Evolutionary conservation across 1,139 yeast species (phyloP).

Genomic region (Yamadazyma friedrichii): DNA sequence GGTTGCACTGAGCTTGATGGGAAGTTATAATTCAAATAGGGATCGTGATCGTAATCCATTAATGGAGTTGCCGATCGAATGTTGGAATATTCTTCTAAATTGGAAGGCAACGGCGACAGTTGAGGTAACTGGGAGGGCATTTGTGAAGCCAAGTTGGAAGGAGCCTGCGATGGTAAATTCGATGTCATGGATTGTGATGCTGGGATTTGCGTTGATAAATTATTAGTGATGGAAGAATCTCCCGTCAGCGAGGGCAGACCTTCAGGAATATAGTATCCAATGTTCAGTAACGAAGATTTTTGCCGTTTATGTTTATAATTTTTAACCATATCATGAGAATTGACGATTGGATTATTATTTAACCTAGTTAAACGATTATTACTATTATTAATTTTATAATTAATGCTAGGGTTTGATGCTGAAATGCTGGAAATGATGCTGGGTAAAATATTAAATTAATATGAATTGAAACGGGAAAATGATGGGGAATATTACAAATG

Average conservation of each 20-base stretch:
- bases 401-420: conserved; percentile 1
- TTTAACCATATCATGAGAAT: conserved; percentile 21
- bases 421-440: too few relatives aligned
- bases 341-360: too few relatives aligned
- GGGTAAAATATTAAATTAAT: too few relatives aligned
- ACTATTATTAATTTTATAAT: background rate
- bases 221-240: background rate
- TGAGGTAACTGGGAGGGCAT: background rate
- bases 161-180: conserved; percentile 7
- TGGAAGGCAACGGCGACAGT: conserved; percentile 3
- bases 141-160: background rate
- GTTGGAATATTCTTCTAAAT: conserved; percentile 2
- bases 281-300: conserved; percentile 39
- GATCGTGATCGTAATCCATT: conserved; percentile 9
- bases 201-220: background rate
- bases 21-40: conserved; percentile 10
- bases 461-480: background rate
- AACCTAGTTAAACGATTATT: too few relatives aligned
- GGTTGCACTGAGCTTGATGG: conserved; percentile 1
- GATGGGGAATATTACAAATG: background rate
- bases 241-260: background rate
- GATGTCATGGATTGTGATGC: conserved; percentile 10
- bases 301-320: conserved; percentile 40
- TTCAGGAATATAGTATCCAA: conserved; percentile 29
- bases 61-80: conserved; percentile 4